Evolutionary conservation across 2,329 filamentous ascomycete species (phyloP).

Genomic region (Microdochium bolleyi): DNA sequence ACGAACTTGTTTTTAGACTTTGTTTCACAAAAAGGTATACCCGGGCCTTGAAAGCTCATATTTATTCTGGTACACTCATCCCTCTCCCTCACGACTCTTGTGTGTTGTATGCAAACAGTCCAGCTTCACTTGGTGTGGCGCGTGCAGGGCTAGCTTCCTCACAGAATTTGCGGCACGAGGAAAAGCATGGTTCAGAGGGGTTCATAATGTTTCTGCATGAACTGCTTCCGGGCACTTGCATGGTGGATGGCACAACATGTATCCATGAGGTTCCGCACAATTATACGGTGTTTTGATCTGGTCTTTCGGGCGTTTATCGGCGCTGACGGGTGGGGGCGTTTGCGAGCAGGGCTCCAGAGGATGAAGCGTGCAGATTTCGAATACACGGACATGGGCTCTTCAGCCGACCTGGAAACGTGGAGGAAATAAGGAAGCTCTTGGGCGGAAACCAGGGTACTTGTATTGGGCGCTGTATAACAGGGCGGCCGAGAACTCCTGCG

Average conservation of each 20-base stretch:
- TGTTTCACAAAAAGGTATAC: background rate
- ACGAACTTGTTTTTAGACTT: background rate
- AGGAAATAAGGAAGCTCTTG: background rate
- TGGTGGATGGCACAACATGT: background rate
- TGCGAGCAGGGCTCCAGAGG: background rate
- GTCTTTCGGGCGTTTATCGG: background rate
- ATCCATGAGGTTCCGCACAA: background rate
- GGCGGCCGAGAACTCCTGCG: background rate
- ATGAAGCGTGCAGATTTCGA: background rate
- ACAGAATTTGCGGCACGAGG: background rate
- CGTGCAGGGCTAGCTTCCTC: background rate
- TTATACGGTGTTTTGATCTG: background rate
- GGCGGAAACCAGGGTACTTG: background rate
- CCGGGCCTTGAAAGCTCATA: background rate
- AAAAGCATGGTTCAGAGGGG: background rate
- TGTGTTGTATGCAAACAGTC: background rate
- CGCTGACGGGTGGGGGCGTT: background rate
- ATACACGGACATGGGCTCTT: background rate
- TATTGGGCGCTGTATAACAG: background rate
- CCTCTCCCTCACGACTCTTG: background rate
- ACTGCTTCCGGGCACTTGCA: background rate
- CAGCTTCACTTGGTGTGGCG: background rate
- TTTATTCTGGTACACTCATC: background rate
- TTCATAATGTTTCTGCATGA: background rate
- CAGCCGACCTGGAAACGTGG: background rate